phyloP scores from a whole-genome alignment of 139 green algal species.

The Penium margaritaceum region DNA sequence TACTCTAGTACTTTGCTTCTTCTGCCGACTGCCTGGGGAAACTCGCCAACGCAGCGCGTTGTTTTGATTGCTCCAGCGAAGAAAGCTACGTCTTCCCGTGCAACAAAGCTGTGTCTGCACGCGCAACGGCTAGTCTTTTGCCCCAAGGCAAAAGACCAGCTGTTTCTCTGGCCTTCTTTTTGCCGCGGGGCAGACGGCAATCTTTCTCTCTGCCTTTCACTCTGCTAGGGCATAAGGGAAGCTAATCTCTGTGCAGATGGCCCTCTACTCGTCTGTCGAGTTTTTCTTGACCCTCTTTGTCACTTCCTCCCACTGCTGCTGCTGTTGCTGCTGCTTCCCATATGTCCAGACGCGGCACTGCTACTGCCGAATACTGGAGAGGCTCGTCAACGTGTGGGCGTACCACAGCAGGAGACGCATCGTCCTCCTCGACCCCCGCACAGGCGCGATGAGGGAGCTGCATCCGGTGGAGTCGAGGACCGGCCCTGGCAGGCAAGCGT shows the following conservation, averaged over 20 bases:
- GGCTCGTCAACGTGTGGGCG: slow-evolving; percentile 38
- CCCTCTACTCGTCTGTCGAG: neutral
- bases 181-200: neutral
- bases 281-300: neutral
- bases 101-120: too few species aligned
- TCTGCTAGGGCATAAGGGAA: neutral
- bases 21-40: too few species aligned
- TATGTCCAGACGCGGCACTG: slow-evolving; percentile 33
- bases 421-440: slow-evolving; percentile 15
- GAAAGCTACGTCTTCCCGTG: too few species aligned
- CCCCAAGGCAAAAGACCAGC: too few species aligned
- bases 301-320: neutral
- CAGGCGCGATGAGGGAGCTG: slow-evolving; percentile 20
- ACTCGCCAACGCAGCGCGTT: too few species aligned
- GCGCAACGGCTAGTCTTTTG: too few species aligned
- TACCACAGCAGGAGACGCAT: slow-evolving; percentile 34
- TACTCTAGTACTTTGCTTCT: too few species aligned
- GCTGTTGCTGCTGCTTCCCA: neutral
- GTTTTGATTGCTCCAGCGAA: too few species aligned
- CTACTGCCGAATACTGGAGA: slow-evolving; percentile 40
- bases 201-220: slow-evolving; percentile 1
- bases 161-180: too few species aligned
- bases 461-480: slow-evolving; percentile 4
- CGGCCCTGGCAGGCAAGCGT: slow-evolving; percentile 10
- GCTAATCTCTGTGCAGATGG: neutral